These are phyloP conservation scores for Flaveria linearis DNA, from an alignment of 129 eudicot species.

Conservation along the genomic window DNA sequence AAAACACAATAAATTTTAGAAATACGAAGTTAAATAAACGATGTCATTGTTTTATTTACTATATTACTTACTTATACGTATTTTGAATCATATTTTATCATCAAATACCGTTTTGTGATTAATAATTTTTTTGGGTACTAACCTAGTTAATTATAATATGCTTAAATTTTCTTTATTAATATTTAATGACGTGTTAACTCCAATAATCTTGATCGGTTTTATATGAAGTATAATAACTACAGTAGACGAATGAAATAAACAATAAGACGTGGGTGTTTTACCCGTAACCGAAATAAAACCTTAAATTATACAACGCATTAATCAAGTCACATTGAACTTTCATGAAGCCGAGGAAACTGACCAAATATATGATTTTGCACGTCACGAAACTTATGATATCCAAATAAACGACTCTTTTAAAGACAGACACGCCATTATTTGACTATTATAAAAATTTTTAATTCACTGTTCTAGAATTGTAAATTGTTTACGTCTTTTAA, in stretches of 20 bases:
- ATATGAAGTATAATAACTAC: background rate
- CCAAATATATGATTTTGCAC: conserved; percentile 29
- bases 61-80: too few relatives aligned
- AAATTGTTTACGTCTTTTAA: background rate
- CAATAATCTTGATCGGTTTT: background rate
- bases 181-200: background rate
- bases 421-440: conserved; percentile 18
- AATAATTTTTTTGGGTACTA: too few relatives aligned
- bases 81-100: too few relatives aligned
- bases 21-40: too few relatives aligned
- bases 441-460: background rate
- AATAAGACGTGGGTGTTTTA: background rate
- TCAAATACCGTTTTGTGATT: too few relatives aligned
- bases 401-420: background rate
- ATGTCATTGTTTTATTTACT: too few relatives aligned
- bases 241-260: background rate
- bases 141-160: too few relatives aligned
- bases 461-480: background rate
- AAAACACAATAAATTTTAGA: too few relatives aligned
- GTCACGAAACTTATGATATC: conserved; percentile 23
- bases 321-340: conserved; percentile 9
- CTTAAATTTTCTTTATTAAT: too few relatives aligned
- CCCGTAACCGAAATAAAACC: background rate
- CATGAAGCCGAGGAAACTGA: conserved; percentile 31
- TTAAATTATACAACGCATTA: background rate